phyloP scores from a whole-genome alignment of 2,329 filamentous ascomycete species.

The Aspergillus ruber region DNA sequence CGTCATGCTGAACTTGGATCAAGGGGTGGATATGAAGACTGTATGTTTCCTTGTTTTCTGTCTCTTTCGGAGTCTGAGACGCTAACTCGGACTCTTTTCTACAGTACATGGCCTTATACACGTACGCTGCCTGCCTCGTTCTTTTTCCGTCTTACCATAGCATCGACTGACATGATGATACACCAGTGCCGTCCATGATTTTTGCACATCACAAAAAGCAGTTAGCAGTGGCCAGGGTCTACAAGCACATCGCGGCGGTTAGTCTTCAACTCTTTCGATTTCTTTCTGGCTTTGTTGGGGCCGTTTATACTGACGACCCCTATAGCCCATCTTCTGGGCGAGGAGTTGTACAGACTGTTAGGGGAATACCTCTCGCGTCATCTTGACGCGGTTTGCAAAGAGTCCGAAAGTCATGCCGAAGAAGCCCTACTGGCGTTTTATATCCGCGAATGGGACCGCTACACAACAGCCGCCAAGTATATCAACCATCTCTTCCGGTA shows the following conservation, averaged over 20 bases:
- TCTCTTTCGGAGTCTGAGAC: background rate
- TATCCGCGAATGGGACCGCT: constrained; percentile 93
- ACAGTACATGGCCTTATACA: constrained; percentile 91
- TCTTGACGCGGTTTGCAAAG: constrained; percentile 61
- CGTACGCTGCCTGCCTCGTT: constrained; percentile 43
- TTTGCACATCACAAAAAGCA: constrained; percentile 96
- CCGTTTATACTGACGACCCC: constrained; percentile 9
- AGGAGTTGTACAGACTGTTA: constrained; percentile 90
- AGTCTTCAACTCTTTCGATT: constrained; percentile 9
- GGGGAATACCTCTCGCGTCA: constrained; percentile 78
- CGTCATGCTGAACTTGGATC: constrained; percentile 88
- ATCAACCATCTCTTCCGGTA: constrained; percentile 96
- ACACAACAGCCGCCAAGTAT: constrained; percentile 92
- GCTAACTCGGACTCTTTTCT: background rate
- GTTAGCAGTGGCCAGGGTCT: constrained; percentile 52
- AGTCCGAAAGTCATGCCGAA: constrained; percentile 75
- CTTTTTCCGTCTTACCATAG: constrained; percentile 17
- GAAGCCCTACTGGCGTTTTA: constrained; percentile 89
- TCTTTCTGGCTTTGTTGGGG: background rate
- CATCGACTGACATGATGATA: constrained; percentile 7
- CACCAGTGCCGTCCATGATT: constrained; percentile 84
- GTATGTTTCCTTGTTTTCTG: constrained; percentile 40
- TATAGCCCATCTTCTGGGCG: constrained; percentile 82
- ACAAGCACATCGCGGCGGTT: constrained; percentile 66
- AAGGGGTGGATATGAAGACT: constrained; percentile 88